A percentile compares a stretch with the other conserved stretches of the same genome.
These are phyloP conservation scores for Apophysomyces trapeziformis DNA, from an alignment of 371 early-diverging fungal species.

Conservation along the genomic window DNA sequence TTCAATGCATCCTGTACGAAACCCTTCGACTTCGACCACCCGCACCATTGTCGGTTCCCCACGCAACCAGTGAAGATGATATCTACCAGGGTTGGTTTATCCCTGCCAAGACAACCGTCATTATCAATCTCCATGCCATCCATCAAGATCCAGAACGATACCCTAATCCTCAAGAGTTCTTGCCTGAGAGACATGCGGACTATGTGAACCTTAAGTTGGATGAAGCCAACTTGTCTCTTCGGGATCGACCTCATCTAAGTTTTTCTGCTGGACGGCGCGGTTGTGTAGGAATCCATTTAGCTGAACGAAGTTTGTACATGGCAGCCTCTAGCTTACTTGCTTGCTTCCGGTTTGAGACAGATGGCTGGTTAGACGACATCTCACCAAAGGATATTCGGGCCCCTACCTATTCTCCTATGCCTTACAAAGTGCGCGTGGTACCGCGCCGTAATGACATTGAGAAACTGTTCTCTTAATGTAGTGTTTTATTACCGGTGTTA, in stretches of 20 bases:
- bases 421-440: conserved; percentile 33
- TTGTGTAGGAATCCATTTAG: conserved; percentile 57
- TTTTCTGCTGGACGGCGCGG: conserved; percentile 55
- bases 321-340: conserved; percentile 38
- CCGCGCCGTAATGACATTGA: conserved; percentile 33
- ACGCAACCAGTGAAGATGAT: conserved; percentile 48
- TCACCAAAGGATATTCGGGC: conserved; percentile 29
- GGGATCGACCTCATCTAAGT: conserved; percentile 47
- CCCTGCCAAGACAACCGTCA: conserved; percentile 49
- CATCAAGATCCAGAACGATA: conserved; percentile 38
- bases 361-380: conserved; percentile 23
- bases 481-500: no score
- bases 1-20: conserved; percentile 56
- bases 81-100: conserved; percentile 46
- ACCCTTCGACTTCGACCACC: conserved; percentile 46
- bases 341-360: conserved; percentile 41
- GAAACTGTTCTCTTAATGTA: conserved; percentile 12
- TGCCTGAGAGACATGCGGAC: conserved; percentile 47
- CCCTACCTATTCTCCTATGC: conserved; percentile 29
- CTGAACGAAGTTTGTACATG: conserved; percentile 51
- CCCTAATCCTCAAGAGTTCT: conserved; percentile 36
- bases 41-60: conserved; percentile 52
- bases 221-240: conserved; percentile 25
- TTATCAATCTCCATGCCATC: conserved; percentile 49
- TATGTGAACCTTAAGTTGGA: conserved; percentile 20